Base-by-base conservation (phyloP, 2,329 filamentous ascomycete species). In the Cucurbitaria berberidis region DNA sequence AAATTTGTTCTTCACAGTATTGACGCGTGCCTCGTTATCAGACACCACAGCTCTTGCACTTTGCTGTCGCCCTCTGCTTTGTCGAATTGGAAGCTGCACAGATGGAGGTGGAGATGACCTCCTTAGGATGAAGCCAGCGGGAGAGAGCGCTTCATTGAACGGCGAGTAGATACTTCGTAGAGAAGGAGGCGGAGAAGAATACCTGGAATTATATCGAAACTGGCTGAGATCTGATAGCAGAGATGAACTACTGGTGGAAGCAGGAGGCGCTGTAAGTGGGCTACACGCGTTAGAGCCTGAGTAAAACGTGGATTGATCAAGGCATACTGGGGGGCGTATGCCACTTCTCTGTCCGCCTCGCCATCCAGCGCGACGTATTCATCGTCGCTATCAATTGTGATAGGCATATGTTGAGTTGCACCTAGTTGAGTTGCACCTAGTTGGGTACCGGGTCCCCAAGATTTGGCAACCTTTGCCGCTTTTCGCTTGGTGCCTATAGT, bases 381-480 rank as follows among this genome's bases (percentile, higher is more conserved):
- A 19, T 53, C 47, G 1, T 60, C 51, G 38, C 57, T 57, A n/a
- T 57, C 51, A 26, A 64, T 55, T 2, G 38, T 50, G 19, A 64
- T 64, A 10, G 60, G 60, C 1, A 32, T 11, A 0, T 51, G 11
- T 9, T 42, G 43, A 49, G n/a, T 51, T 30, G 19, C 57, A n/a
- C n/a, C n/a, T n/a, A n/a, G n/a, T n/a, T n/a, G n/a, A n/a, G n/a
- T n/a, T n/a, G n/a, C n/a, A n/a, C n/a, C 57, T 4, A 51, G 22
- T 3, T 30, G 46, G 9, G 34, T 48, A 0, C 42, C 26, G 10
- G 46, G 26, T 3, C 35, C 29, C 3, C 34, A 1, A 18, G 27
- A 7, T 21, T 39, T 32, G 19, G 10, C 9, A n/a, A 30, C 3
- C 29, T 45, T 49, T 22, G 4, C 7, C 13, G 6, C 3, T n/a